Evolutionary conservation across 2,329 filamentous ascomycete species (phyloP).

Genomic region (Neonectria ditissima): DNA sequence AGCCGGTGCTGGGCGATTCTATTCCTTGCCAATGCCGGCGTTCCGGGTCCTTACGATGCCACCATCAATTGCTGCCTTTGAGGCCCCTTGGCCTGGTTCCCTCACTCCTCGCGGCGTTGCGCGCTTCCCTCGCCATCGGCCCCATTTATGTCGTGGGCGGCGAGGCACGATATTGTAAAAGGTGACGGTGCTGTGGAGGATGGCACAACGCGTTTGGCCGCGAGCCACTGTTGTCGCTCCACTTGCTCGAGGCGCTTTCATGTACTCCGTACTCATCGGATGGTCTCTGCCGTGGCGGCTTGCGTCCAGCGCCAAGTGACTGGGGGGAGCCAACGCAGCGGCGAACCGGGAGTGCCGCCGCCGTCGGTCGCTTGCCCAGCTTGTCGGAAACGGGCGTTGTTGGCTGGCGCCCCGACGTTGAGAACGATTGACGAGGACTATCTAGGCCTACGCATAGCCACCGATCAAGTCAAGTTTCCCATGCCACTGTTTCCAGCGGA

Average conservation of each 20-base stretch:
- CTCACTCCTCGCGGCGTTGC: slow-evolving; percentile 3
- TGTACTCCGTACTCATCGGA: slow-evolving; percentile 1
- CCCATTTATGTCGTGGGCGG: slow-evolving; percentile 1
- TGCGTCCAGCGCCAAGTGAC: slow-evolving; percentile 26
- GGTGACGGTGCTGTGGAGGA: not conserved
- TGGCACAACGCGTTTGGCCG: slow-evolving; percentile 24
- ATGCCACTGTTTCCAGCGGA: not conserved
- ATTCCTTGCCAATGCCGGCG: slow-evolving; percentile 15
- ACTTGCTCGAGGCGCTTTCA: slow-evolving; percentile 22
- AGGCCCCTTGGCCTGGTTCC: slow-evolving; percentile 11
- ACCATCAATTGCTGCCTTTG: slow-evolving; percentile 5
- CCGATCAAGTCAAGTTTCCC: slow-evolving; percentile 14
- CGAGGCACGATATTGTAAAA: slow-evolving; percentile 11
- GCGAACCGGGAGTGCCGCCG: slow-evolving; percentile 23
- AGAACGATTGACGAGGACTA: slow-evolving; percentile 8
- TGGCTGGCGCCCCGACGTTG: slow-evolving; percentile 15
- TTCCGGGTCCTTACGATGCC: slow-evolving; percentile 19
- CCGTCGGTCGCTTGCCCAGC: slow-evolving; percentile 26
- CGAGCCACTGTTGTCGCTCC: slow-evolving; percentile 20
- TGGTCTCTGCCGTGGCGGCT: slow-evolving; percentile 20
- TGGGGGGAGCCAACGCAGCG: slow-evolving; percentile 11
- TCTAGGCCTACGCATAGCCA: slow-evolving; percentile 4
- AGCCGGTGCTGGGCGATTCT: not conserved
- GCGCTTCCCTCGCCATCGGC: slow-evolving; percentile 1
- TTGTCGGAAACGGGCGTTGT: slow-evolving; percentile 26